Conservation (phyloP, 2,329 filamentous ascomycete genomes). For the Fusarium subglutinans region DNA sequence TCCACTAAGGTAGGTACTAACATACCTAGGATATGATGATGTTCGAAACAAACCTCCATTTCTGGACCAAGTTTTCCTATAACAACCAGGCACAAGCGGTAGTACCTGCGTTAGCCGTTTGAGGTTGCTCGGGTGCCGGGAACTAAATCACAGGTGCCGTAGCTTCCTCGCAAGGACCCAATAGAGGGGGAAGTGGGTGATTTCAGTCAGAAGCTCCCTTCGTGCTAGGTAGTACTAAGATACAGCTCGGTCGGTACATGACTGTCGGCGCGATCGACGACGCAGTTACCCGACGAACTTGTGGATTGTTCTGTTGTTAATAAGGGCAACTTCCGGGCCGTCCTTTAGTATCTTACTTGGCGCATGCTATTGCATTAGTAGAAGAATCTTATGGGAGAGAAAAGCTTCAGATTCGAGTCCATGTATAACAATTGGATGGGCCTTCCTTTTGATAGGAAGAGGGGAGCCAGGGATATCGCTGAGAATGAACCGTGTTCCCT, state of each 20-base stretch:
- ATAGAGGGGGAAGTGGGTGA: background rate
- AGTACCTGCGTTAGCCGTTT: constrained; percentile 30
- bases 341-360: constrained; percentile 1
- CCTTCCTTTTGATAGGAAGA: background rate
- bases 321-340: background rate
- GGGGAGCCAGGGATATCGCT: constrained; percentile 5
- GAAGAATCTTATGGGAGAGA: background rate
- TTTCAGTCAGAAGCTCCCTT: background rate
- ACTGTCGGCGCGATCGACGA: constrained; percentile 22
- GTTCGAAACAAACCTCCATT: constrained; percentile 17
- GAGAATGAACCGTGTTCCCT: constrained; percentile 22
- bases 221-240: background rate
- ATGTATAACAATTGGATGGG: constrained; percentile 38
- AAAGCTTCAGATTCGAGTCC: constrained; percentile 3
- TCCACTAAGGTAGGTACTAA: background rate
- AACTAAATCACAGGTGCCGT: constrained; percentile 19
- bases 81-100: constrained; percentile 1
- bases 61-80: constrained; percentile 10
- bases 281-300: constrained; percentile 34
- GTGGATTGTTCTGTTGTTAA: constrained; percentile 22
- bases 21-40: constrained; percentile 2
- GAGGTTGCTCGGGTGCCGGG: constrained; percentile 21
- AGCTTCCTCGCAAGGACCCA: constrained; percentile 1
- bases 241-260: background rate
- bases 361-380: constrained; percentile 19